These are phyloP conservation scores for button mushroom (Agaricus bisporus) DNA, from an alignment of 768 basidiomycete genomes.

Conservation along the genomic window DNA sequence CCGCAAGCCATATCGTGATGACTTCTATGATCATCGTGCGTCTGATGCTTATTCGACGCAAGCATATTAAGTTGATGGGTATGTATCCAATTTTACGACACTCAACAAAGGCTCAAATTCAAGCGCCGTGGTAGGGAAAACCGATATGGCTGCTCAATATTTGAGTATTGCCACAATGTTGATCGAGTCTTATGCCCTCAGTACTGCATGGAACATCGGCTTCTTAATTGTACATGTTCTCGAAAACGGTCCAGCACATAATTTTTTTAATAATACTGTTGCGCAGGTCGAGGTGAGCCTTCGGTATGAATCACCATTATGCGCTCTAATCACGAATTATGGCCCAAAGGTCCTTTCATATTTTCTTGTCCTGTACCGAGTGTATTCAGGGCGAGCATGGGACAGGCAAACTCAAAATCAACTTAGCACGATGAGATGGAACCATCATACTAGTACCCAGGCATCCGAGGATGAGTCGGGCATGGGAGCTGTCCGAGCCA, in stretches of 20 bases:
- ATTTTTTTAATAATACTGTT: not conserved
- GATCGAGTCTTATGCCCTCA: constrained; percentile 1
- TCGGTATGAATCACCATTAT: not conserved
- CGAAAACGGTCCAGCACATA: not conserved
- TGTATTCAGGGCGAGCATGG: not conserved
- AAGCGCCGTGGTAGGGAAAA: not conserved
- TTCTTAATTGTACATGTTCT: not conserved
- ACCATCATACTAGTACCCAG: no score
- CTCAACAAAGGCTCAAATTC: no score
- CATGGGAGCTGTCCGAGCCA: no score
- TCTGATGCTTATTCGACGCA: not conserved
- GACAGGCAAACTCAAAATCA: not conserved
- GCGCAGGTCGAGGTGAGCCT: not conserved
- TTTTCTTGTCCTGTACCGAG: not conserved
- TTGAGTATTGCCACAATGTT: not conserved
- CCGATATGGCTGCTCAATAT: not conserved
- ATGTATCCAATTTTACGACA: not conserved
- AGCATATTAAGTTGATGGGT: not conserved
- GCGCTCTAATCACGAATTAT: no score
- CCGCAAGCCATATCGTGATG: not conserved
- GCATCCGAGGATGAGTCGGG: no score
- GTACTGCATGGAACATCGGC: not conserved
- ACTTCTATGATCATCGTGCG: not conserved
- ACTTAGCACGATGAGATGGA: not conserved
- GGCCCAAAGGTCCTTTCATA: not conserved